phyloP scores from a whole-genome alignment of 2,329 filamentous ascomycete species.

The Metarhizium anisopliae region DNA sequence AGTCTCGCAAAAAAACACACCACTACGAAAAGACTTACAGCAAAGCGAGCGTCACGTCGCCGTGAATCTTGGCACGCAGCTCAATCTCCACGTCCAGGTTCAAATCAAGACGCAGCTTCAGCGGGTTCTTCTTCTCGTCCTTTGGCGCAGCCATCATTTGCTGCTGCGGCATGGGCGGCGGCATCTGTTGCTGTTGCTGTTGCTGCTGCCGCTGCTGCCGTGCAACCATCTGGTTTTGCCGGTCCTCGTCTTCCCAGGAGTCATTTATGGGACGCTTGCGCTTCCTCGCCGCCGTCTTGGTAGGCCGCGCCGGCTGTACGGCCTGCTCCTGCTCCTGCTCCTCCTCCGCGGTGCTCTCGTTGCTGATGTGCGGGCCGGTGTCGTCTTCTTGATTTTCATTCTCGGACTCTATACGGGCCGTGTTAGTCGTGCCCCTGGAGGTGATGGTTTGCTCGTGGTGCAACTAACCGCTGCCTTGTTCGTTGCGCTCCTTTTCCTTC shows the following conservation, averaged over 20 bases:
- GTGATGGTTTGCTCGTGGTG: not conserved
- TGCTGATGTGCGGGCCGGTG: conserved; percentile 6
- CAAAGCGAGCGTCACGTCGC: conserved; percentile 64
- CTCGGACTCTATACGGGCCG: not conserved
- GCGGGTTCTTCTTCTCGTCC: conserved; percentile 42
- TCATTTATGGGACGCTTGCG: conserved; percentile 3
- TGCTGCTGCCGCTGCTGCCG: conserved; percentile 20
- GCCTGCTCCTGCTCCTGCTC: conserved; percentile 1
- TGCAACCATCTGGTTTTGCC: conserved; percentile 14
- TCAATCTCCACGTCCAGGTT: conserved; percentile 75
- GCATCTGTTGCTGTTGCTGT: conserved; percentile 3
- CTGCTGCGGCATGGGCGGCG: conserved; percentile 16
- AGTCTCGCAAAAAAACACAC: not conserved
- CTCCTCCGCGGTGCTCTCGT: conserved; percentile 10
- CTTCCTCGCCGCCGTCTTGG: conserved; percentile 5
- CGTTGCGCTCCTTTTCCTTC: not conserved
- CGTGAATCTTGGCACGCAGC: conserved; percentile 70
- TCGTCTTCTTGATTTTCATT: conserved; percentile 6
- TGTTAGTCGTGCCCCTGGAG: not conserved
- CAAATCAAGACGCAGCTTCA: conserved; percentile 59
- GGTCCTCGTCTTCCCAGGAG: conserved; percentile 6
- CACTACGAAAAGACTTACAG: conserved; percentile 41
- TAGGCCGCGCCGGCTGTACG: conserved; percentile 2
- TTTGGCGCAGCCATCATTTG: conserved; percentile 18
- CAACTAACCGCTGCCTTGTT: not conserved